Conservation (phyloP, 2,329 filamentous ascomycete species). For the Cladosporium velox region DNA sequence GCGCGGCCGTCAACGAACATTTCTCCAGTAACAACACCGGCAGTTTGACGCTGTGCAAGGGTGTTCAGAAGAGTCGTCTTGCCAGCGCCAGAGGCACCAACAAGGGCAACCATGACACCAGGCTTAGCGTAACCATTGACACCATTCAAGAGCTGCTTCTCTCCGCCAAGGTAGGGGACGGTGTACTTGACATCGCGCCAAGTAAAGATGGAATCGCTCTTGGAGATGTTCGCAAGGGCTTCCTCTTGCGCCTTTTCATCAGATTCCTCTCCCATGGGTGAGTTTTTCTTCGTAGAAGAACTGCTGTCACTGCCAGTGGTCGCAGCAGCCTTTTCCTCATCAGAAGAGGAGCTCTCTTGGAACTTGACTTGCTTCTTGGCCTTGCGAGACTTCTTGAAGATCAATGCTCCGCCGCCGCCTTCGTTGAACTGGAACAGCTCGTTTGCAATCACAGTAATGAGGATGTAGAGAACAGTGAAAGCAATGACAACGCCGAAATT, state of each 20-base stretch:
- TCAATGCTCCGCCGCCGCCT: slow-evolving; percentile 65
- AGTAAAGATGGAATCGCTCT: slow-evolving; percentile 67
- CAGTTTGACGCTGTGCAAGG: slow-evolving; percentile 69
- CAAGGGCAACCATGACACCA: slow-evolving; percentile 75
- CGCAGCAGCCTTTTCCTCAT: slow-evolving; percentile 58
- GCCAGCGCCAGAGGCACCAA: slow-evolving; percentile 79
- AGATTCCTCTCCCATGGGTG: slow-evolving; percentile 28
- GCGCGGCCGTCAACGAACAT: slow-evolving; percentile 70
- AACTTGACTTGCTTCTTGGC: slow-evolving; percentile 58
- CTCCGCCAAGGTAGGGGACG: slow-evolving; percentile 66
- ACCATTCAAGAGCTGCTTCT: slow-evolving; percentile 65
- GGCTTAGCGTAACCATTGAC: slow-evolving; percentile 79
- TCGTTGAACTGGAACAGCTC: slow-evolving; percentile 66
- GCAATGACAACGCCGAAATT: slow-evolving; percentile 79
- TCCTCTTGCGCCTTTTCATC: slow-evolving; percentile 42
- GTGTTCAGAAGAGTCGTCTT: slow-evolving; percentile 84
- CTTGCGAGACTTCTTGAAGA: slow-evolving; percentile 70
- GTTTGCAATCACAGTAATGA: slow-evolving; percentile 69
- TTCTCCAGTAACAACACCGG: slow-evolving; percentile 65
- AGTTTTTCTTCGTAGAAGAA: slow-evolving; percentile 37
- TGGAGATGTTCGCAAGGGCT: slow-evolving; percentile 51
- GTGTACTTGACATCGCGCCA: slow-evolving; percentile 72
- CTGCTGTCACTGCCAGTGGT: slow-evolving; percentile 35
- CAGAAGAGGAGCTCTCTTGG: slow-evolving; percentile 48
- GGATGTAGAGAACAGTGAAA: slow-evolving; percentile 72